phyloP scores from a whole-genome alignment of 2,329 filamentous ascomycete species.

The Nannizzia gypsea region DNA sequence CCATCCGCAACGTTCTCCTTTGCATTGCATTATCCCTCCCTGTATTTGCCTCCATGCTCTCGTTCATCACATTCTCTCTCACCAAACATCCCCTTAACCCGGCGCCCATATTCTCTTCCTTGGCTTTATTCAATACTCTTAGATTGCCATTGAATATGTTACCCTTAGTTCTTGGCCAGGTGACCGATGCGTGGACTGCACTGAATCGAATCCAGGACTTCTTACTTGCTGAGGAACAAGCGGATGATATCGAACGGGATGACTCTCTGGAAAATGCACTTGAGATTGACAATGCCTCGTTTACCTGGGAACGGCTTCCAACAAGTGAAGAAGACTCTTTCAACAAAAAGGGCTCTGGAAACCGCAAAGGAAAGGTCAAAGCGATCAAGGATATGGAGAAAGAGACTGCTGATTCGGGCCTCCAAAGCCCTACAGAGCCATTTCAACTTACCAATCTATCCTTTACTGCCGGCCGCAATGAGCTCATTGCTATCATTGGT shows the following conservation, averaged over 20 bases:
- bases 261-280: conserved; percentile 46
- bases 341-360: conserved; percentile 11
- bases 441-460: conserved; percentile 32
- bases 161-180: conserved; percentile 75
- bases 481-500: conserved; percentile 30
- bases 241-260: conserved; percentile 55
- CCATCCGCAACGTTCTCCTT: conserved; percentile 75
- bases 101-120: conserved; percentile 77
- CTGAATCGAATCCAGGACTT: conserved; percentile 80
- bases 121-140: conserved; percentile 85
- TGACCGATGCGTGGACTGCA: conserved; percentile 80
- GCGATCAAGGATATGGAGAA: background rate
- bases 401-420: conserved; percentile 14
- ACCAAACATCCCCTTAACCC: conserved; percentile 57
- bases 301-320: conserved; percentile 65
- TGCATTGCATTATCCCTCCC: conserved; percentile 73
- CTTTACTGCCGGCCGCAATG: conserved; percentile 27
- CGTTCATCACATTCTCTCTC: conserved; percentile 71
- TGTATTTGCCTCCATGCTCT: conserved; percentile 87
- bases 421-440: conserved; percentile 22
- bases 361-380: background rate
- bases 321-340: conserved; percentile 14
- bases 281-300: conserved; percentile 58
- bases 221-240: conserved; percentile 69
- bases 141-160: conserved; percentile 82